Evolutionary conservation across 192 early-diverging fungal genomes (phyloP).

Genomic region (Coemansia sp.): DNA sequence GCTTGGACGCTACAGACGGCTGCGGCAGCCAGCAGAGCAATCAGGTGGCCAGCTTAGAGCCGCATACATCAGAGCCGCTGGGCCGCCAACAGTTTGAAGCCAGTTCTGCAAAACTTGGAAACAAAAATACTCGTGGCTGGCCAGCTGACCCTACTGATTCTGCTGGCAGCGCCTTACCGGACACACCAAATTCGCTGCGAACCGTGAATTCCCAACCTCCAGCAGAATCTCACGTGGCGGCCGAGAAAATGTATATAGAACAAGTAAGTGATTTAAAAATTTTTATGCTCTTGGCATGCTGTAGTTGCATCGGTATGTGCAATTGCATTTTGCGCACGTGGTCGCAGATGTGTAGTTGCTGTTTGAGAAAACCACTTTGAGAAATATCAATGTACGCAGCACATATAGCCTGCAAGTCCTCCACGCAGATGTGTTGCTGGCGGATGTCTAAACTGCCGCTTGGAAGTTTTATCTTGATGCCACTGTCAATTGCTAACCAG

Average conservation of each 20-base stretch:
- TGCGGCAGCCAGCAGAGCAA: too few relatives aligned
- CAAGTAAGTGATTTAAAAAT: slow-evolving; percentile 2
- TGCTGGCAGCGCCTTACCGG: background rate
- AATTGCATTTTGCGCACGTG: background rate
- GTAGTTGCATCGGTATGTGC: slow-evolving; percentile 6
- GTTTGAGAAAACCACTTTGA: too few relatives aligned
- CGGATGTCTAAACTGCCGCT: too few relatives aligned
- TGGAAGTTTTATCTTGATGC: too few relatives aligned
- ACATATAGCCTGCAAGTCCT: background rate
- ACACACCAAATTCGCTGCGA: background rate
- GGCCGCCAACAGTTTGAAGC: too few relatives aligned
- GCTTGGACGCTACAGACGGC: slow-evolving; percentile 7
- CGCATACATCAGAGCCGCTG: too few relatives aligned
- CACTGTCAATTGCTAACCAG: too few relatives aligned
- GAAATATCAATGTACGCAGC: slow-evolving; percentile 1
- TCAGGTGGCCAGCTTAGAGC: too few relatives aligned
- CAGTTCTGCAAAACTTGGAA: too few relatives aligned
- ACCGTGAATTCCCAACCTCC: background rate
- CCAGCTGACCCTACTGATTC: too few relatives aligned
- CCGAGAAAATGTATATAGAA: slow-evolving; percentile 4
- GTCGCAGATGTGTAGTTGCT: background rate
- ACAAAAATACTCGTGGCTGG: too few relatives aligned
- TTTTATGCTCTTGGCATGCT: slow-evolving; percentile 8
- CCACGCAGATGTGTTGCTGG: background rate
- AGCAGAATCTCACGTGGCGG: background rate